Conservation (phyloP, 2,329 filamentous ascomycete species). For the Calycina herbarum region DNA sequence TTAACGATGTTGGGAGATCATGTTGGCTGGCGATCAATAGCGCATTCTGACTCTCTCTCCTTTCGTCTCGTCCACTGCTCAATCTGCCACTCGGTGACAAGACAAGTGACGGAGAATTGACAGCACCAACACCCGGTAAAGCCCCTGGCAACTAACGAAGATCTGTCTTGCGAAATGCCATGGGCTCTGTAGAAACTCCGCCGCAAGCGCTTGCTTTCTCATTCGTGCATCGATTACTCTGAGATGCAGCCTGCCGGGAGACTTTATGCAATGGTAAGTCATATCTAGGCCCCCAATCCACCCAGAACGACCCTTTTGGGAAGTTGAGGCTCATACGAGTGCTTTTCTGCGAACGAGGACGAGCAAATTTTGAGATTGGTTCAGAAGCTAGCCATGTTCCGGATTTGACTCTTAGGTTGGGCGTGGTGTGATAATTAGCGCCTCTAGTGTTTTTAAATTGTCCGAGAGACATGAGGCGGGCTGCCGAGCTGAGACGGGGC, state of each 20-base stretch:
- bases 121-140: background rate
- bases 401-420: background rate
- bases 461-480: slow-evolving; percentile 12
- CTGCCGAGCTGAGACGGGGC: slow-evolving; percentile 3
- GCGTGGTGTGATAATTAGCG: slow-evolving; percentile 7
- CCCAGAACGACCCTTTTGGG: background rate
- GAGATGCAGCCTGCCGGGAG: slow-evolving; percentile 2
- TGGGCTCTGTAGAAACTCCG: background rate
- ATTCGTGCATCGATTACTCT: background rate
- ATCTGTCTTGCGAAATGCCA: background rate
- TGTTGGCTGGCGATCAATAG: slow-evolving; percentile 5
- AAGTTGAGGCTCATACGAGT: background rate
- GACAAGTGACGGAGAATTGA: slow-evolving; percentile 2
- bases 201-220: background rate
- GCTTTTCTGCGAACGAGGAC: background rate
- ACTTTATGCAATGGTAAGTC: slow-evolving; percentile 1
- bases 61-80: background rate
- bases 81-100: slow-evolving; percentile 1
- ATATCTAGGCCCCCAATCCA: background rate
- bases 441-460: slow-evolving; percentile 10
- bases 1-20: background rate
- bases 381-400: background rate
- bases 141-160: background rate
- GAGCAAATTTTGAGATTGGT: background rate
- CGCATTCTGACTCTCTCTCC: slow-evolving; percentile 5